Evolutionary conservation across 2,329 filamentous ascomycete genomes (phyloP), one percentile per base, ranked within the genome.

Genomic region (Colletotrichum zoysiae): DNA sequence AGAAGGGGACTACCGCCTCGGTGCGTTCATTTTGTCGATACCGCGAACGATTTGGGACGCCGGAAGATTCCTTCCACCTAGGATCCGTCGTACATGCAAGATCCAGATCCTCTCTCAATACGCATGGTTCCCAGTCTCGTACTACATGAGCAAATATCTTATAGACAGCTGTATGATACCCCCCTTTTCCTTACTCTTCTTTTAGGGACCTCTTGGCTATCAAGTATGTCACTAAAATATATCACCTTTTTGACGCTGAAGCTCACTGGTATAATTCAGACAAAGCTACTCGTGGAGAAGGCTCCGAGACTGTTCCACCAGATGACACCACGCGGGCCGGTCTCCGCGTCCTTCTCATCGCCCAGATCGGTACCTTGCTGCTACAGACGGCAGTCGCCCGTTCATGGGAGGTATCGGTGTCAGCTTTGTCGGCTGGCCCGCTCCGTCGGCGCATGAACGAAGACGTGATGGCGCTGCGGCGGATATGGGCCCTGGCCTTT

Each of bases 81-180:
- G 5, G 3, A 56, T 44, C 18, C 40, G 51, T 26, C 62, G 62
- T 35, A 65, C 62, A 35, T 65, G 62, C 50, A 55, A 55, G 16
- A 23, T 56, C 26, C 62, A 65, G 20, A 23, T 65, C 23, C 50
- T 56, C 18, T 42, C 23, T 18, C 62, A 65, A 20, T 65, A 65
- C 40, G 62, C 50, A 8, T 65, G 62, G 62, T 65, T 65, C 11
- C 50, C 62, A 12, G 62, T 65, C 26, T 30, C 38, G 35, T 50
- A 65, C 38, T 65, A 65, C 26, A 23, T 46, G 38, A 65, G 18
- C 23, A 42, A 42, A 56, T 65, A 65, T 20, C 62, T 65, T 4
- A 18, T 12, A 18, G 50, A 65, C 5, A 65, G 62, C 50, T 65
- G 62, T 65, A 65, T 16, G 26, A 26, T 6, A 1, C 18, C 6